phyloP scores from a whole-genome alignment of 176 grass and related monocot species.

The Oryza meridionalis region DNA sequence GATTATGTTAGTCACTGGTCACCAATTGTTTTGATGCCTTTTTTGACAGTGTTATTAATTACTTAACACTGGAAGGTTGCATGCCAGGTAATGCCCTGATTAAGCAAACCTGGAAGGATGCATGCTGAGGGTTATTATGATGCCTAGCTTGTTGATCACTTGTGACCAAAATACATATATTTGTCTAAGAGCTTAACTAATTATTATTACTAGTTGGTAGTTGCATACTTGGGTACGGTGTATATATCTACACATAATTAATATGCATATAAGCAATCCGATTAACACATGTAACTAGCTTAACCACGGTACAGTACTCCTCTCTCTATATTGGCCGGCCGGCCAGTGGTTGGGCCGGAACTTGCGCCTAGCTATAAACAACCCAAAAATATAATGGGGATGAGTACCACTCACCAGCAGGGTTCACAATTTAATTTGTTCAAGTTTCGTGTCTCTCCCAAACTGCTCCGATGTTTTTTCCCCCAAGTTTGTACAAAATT shows the following conservation, averaged over 20 bases:
- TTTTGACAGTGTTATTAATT: not conserved
- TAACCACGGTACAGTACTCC: no score
- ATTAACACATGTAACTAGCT: no score
- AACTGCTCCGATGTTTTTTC: no score
- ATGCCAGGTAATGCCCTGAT: not conserved
- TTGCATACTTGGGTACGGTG: not conserved
- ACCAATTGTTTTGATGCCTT: not conserved
- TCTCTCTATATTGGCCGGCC: no score
- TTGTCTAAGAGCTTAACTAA: not conserved
- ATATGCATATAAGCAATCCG: no score
- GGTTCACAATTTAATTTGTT: no score
- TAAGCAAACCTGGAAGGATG: constrained; percentile 3
- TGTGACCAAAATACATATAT: not conserved
- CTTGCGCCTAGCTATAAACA: no score
- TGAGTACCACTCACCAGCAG: no score
- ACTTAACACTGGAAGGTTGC: not conserved
- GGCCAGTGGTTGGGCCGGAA: no score
- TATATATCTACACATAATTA: not conserved
- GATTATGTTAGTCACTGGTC: constrained; percentile 34
- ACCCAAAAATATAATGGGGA: no score
- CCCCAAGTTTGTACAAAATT: no score
- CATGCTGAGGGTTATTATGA: constrained; percentile 16
- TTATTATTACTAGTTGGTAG: not conserved
- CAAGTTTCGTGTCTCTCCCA: no score
- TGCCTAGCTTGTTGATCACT: constrained; percentile 11